A percentile compares a stretch with the other conserved stretches of the same genome.
These are phyloP conservation scores for Trichoderma oligosporum DNA, from an alignment of 2,329 filamentous ascomycete species.

Conservation along the genomic window DNA sequence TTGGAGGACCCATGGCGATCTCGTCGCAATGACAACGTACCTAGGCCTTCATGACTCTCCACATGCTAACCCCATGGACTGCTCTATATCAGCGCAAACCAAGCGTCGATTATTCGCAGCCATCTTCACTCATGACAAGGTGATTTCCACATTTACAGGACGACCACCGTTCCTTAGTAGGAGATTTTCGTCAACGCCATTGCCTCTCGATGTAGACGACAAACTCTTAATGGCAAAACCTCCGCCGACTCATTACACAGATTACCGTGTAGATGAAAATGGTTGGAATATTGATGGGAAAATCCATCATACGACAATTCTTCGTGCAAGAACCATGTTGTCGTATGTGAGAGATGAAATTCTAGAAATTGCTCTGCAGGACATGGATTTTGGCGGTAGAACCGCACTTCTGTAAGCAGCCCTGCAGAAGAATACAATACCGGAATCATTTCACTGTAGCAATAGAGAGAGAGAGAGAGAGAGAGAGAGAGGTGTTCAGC, in stretches of 20 bases:
- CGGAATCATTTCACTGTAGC: no score
- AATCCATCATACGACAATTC: conserved; percentile 9
- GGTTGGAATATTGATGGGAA: conserved; percentile 19
- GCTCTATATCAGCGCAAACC: conserved; percentile 13
- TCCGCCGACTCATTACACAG: background rate
- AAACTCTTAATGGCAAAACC: background rate
- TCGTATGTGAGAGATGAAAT: conserved; percentile 19
- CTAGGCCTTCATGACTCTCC: conserved; percentile 16
- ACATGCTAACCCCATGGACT: conserved; percentile 4
- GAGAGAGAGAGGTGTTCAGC: no score
- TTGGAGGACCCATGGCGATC: conserved; percentile 17
- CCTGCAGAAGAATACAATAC: no score
- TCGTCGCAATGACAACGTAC: conserved; percentile 16
- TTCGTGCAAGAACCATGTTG: conserved; percentile 16
- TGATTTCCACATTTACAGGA: conserved; percentile 13
- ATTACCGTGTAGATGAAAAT: conserved; percentile 14
- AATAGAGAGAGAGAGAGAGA: no score
- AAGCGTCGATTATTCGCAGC: conserved; percentile 18
- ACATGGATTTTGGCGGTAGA: conserved; percentile 9
- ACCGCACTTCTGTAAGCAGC: conserved; percentile 6
- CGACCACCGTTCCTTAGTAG: conserved; percentile 16
- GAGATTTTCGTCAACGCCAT: conserved; percentile 15
- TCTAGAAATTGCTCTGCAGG: conserved; percentile 14
- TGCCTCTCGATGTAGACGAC: conserved; percentile 19
- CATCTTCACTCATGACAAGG: conserved; percentile 19